These are phyloP conservation scores for Luffa acutangula DNA, from an alignment of 306 rosid genomes.

Conservation along the genomic window DNA sequence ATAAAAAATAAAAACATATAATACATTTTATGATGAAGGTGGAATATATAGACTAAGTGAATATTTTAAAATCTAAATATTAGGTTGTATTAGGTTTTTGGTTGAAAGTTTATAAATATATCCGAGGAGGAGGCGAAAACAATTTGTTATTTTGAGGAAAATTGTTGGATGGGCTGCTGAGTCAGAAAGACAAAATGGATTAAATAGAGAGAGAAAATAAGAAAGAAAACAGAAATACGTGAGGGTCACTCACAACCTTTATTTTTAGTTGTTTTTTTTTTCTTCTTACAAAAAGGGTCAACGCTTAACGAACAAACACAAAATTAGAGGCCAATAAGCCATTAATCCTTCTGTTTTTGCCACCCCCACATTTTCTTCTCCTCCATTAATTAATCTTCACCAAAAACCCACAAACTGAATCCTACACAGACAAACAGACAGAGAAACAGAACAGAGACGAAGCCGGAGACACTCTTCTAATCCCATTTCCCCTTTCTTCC, in stretches of 20 bases:
- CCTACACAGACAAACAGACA: not conserved
- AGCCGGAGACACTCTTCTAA: not conserved
- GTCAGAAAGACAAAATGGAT: not conserved
- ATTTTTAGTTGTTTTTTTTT: too few relatives aligned
- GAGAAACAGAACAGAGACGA: not conserved
- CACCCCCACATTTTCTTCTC: not conserved
- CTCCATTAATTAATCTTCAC: constrained; percentile 7
- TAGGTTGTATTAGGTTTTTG: too few relatives aligned
- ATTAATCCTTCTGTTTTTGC: constrained; percentile 3
- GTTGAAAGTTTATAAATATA: too few relatives aligned
- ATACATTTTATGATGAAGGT: too few relatives aligned
- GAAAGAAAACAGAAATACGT: not conserved
- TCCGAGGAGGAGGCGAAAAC: too few relatives aligned
- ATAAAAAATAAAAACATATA: too few relatives aligned
- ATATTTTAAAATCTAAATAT: too few relatives aligned
- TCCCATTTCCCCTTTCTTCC: not conserved
- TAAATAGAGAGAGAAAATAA: not conserved
- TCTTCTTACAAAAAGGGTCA: not conserved
- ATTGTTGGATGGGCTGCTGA: not conserved
- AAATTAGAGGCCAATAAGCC: not conserved
- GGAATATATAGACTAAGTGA: too few relatives aligned
- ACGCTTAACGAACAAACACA: constrained; percentile 4
- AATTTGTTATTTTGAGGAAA: too few relatives aligned
- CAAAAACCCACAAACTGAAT: not conserved
- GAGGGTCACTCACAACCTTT: not conserved